A percentile compares a stretch with the other conserved stretches of the same genome.
Evolutionary conservation across 1,284 basidiomycete genomes (phyloP).

Genomic region (Pascua guehoae): DNA sequence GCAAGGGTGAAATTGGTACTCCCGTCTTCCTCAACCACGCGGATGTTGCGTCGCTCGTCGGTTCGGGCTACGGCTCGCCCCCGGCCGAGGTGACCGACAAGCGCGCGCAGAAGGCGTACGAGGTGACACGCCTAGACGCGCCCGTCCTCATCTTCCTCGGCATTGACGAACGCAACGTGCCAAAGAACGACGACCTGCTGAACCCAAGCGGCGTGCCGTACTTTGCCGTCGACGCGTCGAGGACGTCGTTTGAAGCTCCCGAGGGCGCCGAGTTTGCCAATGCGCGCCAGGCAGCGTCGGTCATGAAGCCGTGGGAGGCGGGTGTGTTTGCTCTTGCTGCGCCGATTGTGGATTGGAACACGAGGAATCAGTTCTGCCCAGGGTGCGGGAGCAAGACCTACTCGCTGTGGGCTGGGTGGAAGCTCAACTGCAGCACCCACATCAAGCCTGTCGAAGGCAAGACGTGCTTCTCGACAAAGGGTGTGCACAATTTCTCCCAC

Average conservation of each 20-base stretch:
- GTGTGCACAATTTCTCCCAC: conserved; percentile 83
- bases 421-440: conserved; percentile 72
- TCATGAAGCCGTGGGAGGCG: conserved; percentile 54
- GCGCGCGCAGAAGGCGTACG: conserved; percentile 50
- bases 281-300: conserved; percentile 59
- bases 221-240: conserved; percentile 67
- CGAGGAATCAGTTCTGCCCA: conserved; percentile 85
- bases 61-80: conserved; percentile 46
- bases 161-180: conserved; percentile 63
- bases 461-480: conserved; percentile 57
- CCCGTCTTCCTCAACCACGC: conserved; percentile 53
- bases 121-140: conserved; percentile 60
- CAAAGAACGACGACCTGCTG: conserved; percentile 58
- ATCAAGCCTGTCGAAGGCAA: conserved; percentile 31
- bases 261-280: conserved; percentile 62
- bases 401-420: conserved; percentile 94
- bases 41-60: conserved; percentile 65
- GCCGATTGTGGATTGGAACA: conserved; percentile 85
- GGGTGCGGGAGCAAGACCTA: conserved; percentile 78
- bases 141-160: conserved; percentile 68
- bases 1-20: conserved; percentile 53
- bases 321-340: conserved; percentile 71
- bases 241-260: conserved; percentile 22
- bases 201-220: conserved; percentile 69
- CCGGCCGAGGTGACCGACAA: background rate